Conservation (phyloP, 768 basidiomycete genomes). For the Tylopilus sp. region DNA sequence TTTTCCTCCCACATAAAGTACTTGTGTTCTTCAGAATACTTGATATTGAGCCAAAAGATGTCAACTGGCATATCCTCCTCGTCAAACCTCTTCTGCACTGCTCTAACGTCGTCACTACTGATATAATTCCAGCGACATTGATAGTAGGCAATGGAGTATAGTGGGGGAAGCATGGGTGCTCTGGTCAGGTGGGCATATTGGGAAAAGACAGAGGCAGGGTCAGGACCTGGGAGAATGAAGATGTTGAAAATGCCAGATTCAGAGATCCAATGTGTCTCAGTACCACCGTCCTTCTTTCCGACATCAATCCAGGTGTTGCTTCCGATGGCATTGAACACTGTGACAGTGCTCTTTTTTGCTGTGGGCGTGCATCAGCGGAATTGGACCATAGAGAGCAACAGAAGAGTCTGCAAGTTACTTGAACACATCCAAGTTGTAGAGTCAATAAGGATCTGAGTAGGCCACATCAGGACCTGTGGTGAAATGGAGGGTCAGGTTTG, state of each 20-base stretch:
- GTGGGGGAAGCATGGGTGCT: constrained; percentile 79
- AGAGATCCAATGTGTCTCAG: constrained; percentile 94
- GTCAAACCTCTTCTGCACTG: constrained; percentile 85
- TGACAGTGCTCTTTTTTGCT: constrained; percentile 84
- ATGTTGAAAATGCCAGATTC: constrained; percentile 96
- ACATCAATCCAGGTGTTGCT: constrained; percentile 98
- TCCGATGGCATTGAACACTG: constrained; percentile 79
- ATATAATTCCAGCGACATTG: constrained; percentile 99
- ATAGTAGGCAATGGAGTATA: constrained; percentile 92
- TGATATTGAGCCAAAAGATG: constrained; percentile 97
- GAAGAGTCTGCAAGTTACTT: constrained; percentile 84
- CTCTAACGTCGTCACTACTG: constrained; percentile 80
- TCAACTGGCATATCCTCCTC: constrained; percentile 94
- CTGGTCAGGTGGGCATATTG: constrained; percentile 89
- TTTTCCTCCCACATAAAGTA: constrained; percentile 97
- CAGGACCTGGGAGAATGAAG: constrained; percentile 91
- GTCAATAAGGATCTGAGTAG: constrained; percentile 89
- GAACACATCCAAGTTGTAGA: constrained; percentile 95
- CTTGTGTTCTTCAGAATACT: constrained; percentile 89
- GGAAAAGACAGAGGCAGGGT: constrained; percentile 73
- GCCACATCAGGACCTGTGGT: constrained; percentile 75
- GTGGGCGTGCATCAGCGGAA: constrained; percentile 93
- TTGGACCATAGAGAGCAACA: constrained; percentile 85
- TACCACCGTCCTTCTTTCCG: constrained; percentile 52
- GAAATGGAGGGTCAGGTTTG: constrained; percentile 80